A percentile compares a stretch with the other conserved stretches of the same genome.
Evolutionary conservation across 208 protist genomes (phyloP).

Genomic region (Leptomonas seymouri): DNA sequence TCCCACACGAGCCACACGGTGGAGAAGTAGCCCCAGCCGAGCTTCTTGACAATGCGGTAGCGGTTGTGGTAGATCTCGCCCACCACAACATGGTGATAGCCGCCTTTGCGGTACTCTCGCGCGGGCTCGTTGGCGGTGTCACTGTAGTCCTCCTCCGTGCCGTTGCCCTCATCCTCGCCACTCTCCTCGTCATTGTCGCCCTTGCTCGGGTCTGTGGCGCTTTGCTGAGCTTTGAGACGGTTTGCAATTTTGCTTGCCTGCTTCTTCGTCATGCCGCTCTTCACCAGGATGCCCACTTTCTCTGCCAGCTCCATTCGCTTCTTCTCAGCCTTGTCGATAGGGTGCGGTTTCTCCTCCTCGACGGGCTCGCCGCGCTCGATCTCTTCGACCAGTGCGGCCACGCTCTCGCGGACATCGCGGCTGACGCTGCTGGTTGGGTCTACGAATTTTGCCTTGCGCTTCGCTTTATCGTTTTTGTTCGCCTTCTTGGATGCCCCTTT

Average conservation of each 20-base stretch:
- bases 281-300: constrained; percentile 55
- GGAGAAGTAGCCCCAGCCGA: constrained; percentile 99
- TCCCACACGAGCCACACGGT: constrained; percentile 99
- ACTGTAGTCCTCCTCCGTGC: constrained; percentile 83
- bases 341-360: constrained; percentile 10
- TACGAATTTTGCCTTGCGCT: constrained; percentile 58
- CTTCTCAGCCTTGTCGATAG: constrained; percentile 31
- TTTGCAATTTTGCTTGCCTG: constrained; percentile 61
- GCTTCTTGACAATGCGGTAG: constrained; percentile 95
- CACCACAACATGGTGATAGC: constrained; percentile 96
- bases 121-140: constrained; percentile 86
- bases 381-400: constrained; percentile 58
- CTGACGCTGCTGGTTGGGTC: constrained; percentile 67
- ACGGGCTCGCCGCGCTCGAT: constrained; percentile 44
- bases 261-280: constrained; percentile 71
- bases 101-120: constrained; percentile 93
- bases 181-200: constrained; percentile 50
- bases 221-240: constrained; percentile 37
- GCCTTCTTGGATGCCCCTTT: constrained; percentile 49
- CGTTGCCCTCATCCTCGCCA: constrained; percentile 41
- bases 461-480: constrained; percentile 57
- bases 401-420: constrained; percentile 46
- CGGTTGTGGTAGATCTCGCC: constrained; percentile 95
- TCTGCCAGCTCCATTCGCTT: constrained; percentile 39
- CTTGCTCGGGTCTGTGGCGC: constrained; percentile 45